Evolutionary conservation across 225 moss, liverwort and hornwort species (phyloP), one percentile per base, ranked within the genome.

Genomic region (Physcomitrium patens): DNA sequence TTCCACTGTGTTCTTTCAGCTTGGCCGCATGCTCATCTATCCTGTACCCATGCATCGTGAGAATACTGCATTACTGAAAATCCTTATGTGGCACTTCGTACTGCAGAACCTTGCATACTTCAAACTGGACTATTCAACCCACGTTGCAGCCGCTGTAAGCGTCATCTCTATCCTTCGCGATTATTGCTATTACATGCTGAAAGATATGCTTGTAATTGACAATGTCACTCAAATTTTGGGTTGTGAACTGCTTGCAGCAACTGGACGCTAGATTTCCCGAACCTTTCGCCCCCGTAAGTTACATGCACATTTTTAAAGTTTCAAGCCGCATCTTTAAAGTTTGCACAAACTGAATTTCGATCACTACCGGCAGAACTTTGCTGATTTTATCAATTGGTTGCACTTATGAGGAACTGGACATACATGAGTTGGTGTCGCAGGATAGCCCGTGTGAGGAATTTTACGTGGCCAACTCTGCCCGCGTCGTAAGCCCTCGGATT

Each of bases 21-120:
- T 64, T 27, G 9, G 0, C 18, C 3, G 48, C 15, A 49, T 49
- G 1, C 5, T 12, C 15, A 49, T 0, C 11, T 49, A 11, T 49
- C 5, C 1, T 49, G 48, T 49, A 7, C 31, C 7, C 20, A 64
- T 19, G 15, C 67, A 27, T 48, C 2, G 15, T 70, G 11, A 4
- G 48, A 49, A 1, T 2, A 4, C 31, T 49, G 12, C 15, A 49
- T 49, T 49, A 3, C 15, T 49, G 48, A 3, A 12, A 49, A 11
- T 49, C 2, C 1, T 49, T 0, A 49, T 13, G 15, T 24, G 5
- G 1, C 1, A 20, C 12, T 71, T 1, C 70, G 24, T 17, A 27
- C 17, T 76, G 68, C 59, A 85, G 85, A 28, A 81, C 85, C 27
- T 75, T 85, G 17, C 78, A 81, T 50, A 64, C 42, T 42, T 41